A percentile compares a stretch with the other conserved stretches of the same genome.
Evolutionary conservation across 495 filamentous ascomycete genomes (phyloP).

Genomic region (Polyplosphaeria fusca): DNA sequence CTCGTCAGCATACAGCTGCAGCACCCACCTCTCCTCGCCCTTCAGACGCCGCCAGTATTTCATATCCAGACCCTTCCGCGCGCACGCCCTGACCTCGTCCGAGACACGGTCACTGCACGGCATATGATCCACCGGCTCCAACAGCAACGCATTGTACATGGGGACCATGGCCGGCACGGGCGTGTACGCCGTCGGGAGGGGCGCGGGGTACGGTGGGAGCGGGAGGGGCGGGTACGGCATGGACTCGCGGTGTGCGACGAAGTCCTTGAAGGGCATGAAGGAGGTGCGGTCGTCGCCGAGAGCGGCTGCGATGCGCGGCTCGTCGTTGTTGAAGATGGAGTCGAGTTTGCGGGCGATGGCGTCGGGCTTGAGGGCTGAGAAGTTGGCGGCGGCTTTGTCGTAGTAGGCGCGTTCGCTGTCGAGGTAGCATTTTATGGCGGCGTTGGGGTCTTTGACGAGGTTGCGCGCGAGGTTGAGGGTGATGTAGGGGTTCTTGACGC

Average conservation of each 20-base stretch:
- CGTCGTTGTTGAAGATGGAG: neutral
- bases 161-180: neutral
- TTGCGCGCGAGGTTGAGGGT: conserved; percentile 13
- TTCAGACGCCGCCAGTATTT: neutral
- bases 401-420: conserved; percentile 15
- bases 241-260: conserved; percentile 6
- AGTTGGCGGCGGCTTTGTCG: conserved; percentile 4
- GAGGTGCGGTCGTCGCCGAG: neutral
- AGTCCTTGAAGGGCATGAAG: conserved; percentile 18
- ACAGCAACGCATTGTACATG: conserved; percentile 1
- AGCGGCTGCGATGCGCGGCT: neutral
- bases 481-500: conserved; percentile 27
- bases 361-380: neutral
- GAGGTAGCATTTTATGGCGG: conserved; percentile 4
- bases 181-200: neutral
- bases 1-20: conserved; percentile 28
- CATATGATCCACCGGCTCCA: conserved; percentile 6
- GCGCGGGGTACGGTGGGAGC: neutral
- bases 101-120: neutral
- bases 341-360: neutral
- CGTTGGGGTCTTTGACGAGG: conserved; percentile 2
- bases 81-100: neutral
- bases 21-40: conserved; percentile 18
- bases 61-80: neutral
- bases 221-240: neutral